Evolutionary conservation across 805 yeast species (phyloP).

Genomic region (Hanseniaspora meyeri): DNA sequence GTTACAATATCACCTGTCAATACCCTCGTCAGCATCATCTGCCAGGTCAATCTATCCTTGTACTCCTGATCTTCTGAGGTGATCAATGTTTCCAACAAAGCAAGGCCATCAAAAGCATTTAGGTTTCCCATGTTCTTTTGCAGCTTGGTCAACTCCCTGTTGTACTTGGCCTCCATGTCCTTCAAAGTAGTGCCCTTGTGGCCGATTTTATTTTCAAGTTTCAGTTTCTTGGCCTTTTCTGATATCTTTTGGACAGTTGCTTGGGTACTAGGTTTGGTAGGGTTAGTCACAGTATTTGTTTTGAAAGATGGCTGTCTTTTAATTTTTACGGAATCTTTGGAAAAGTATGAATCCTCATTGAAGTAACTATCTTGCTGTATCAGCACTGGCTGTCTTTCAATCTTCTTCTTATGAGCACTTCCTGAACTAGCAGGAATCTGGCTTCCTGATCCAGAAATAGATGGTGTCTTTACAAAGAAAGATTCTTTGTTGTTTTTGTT

Average conservation of each 20-base stretch:
- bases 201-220: neutral
- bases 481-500: neutral
- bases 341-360: neutral
- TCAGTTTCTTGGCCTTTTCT: neutral
- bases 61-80: constrained; percentile 15
- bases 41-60: constrained; percentile 84
- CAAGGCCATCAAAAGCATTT: neutral
- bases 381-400: neutral
- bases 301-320: neutral
- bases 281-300: neutral
- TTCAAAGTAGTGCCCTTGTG: neutral
- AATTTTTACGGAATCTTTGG: neutral
- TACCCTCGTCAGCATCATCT: constrained; percentile 78
- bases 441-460: neutral
- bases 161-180: neutral
- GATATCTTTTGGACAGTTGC: neutral
- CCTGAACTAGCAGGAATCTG: neutral
- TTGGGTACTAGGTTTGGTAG: neutral
- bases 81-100: neutral
- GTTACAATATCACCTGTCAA: constrained; percentile 89
- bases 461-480: neutral
- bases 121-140: neutral
- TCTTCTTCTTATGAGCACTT: neutral
- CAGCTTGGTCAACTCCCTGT: neutral
- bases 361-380: constrained; percentile 1